Percentiles rank a stretch among this genome's conserved stretches.
Evolutionary conservation across 2,329 filamentous ascomycete species (phyloP).

Genomic region (Aspergillus sp.): DNA sequence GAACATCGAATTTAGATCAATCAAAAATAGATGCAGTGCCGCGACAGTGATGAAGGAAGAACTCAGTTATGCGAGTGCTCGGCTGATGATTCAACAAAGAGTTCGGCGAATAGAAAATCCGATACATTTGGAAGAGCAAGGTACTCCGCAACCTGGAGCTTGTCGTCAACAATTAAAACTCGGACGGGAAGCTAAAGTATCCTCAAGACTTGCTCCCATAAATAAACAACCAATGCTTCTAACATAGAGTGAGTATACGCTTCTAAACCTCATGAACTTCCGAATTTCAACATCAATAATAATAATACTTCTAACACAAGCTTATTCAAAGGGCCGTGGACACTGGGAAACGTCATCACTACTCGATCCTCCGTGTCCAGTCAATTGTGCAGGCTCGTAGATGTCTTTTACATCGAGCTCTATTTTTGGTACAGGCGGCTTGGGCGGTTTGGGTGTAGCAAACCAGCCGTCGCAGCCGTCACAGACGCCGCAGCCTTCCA

Average conservation of each 20-base stretch:
- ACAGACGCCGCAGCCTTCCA: conserved; percentile 12
- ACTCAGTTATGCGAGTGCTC: not conserved
- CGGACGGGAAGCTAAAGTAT: not conserved
- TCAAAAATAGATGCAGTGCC: not conserved
- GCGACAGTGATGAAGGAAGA: not conserved
- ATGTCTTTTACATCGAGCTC: conserved; percentile 26
- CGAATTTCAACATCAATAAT: not conserved
- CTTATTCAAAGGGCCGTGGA: not conserved
- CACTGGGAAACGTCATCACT: not conserved
- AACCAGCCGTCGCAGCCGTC: conserved; percentile 16
- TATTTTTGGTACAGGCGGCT: conserved; percentile 29
- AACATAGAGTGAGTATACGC: not conserved
- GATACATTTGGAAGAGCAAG: not conserved
- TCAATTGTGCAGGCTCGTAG: not conserved
- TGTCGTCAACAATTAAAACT: conserved; percentile 12
- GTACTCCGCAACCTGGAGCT: conserved; percentile 1
- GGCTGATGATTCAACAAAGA: not conserved
- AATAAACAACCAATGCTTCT: not conserved
- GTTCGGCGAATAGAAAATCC: conserved; percentile 20
- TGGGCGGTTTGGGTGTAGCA: conserved; percentile 26
- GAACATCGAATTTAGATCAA: not conserved
- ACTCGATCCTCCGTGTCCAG: not conserved
- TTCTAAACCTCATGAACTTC: not conserved
- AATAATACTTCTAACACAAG: not conserved
- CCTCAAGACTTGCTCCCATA: not conserved